These are phyloP conservation scores for Thermomucor indicae-seudaticae DNA, from an alignment of 371 early-diverging fungal species.

Conservation along the genomic window DNA sequence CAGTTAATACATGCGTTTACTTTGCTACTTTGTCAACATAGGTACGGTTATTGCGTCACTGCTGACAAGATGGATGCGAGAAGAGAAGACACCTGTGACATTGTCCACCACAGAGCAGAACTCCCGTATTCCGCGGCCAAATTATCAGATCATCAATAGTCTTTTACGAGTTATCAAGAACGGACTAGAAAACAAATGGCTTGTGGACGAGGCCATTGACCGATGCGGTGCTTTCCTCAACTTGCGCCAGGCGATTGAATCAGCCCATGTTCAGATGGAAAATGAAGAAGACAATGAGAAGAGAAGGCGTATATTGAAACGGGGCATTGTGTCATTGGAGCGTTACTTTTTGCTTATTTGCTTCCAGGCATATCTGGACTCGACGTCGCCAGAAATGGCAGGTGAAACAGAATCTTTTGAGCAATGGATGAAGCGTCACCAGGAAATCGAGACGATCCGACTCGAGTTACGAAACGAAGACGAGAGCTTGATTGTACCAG, in stretches of 20 bases:
- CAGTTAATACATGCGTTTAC: neutral
- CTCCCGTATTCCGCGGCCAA: slow-evolving; percentile 22
- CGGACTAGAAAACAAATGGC: slow-evolving; percentile 57
- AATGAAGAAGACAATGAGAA: slow-evolving; percentile 28
- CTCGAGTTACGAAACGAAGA: slow-evolving; percentile 43
- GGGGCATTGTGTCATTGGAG: slow-evolving; percentile 42
- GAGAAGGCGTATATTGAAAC: slow-evolving; percentile 28
- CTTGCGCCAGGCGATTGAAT: slow-evolving; percentile 54
- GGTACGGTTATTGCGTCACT: slow-evolving; percentile 51
- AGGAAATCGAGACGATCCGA: slow-evolving; percentile 56
- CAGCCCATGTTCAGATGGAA: slow-evolving; percentile 47
- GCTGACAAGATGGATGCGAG: slow-evolving; percentile 50
- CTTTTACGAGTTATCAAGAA: slow-evolving; percentile 61
- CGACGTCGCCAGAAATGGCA: slow-evolving; percentile 31
- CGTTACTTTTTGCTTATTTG: slow-evolving; percentile 65
- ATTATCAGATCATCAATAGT: slow-evolving; percentile 64
- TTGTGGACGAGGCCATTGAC: slow-evolving; percentile 61
- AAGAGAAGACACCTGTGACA: slow-evolving; percentile 5
- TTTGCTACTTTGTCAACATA: neutral
- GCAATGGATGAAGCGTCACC: slow-evolving; percentile 57
- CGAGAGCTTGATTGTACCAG: slow-evolving; percentile 45
- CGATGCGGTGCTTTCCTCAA: slow-evolving; percentile 42
- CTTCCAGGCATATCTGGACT: slow-evolving; percentile 56
- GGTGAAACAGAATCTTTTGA: slow-evolving; percentile 51
- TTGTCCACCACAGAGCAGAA: neutral